Percentiles rank a stretch among this genome's conserved stretches.
phyloP scores from a whole-genome alignment of 371 early-diverging fungal species.

The Mucor velutinosus region DNA sequence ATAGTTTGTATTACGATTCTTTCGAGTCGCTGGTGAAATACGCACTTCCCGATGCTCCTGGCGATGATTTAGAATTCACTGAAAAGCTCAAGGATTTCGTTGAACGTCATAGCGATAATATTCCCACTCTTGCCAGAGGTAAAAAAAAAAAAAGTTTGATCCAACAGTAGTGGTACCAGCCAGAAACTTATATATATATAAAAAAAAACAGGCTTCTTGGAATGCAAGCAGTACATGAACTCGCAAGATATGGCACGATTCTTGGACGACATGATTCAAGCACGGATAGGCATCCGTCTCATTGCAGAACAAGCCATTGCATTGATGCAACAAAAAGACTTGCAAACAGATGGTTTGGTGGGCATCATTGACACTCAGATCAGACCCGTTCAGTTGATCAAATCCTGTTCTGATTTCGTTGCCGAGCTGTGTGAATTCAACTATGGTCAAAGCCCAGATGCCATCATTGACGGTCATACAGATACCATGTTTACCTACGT shows the following conservation, averaged over 20 bases:
- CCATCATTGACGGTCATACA: conserved; percentile 74
- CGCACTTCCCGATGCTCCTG: conserved; percentile 47
- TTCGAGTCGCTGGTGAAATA: conserved; percentile 70
- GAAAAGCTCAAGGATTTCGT: conserved; percentile 73
- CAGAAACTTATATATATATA: neutral
- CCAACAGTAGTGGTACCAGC: too few species aligned
- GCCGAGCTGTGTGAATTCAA: conserved; percentile 90
- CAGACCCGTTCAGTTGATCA: conserved; percentile 68
- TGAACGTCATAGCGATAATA: conserved; percentile 77
- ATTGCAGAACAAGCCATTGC: conserved; percentile 94
- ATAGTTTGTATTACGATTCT: conserved; percentile 80
- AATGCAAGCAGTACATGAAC: conserved; percentile 80
- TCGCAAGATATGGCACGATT: conserved; percentile 73
- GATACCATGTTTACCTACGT: conserved; percentile 88
- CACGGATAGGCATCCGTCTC: conserved; percentile 94
- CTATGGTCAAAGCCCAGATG: conserved; percentile 84
- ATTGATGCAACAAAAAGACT: conserved; percentile 61
- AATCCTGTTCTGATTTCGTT: conserved; percentile 72
- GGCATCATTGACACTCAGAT: conserved; percentile 88
- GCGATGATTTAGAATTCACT: conserved; percentile 62
- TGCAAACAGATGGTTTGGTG: conserved; percentile 57
- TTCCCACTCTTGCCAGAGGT: conserved; percentile 85
- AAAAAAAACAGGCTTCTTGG: conserved; percentile 66
- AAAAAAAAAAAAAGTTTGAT: conserved; percentile 4
- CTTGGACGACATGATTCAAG: conserved; percentile 88